Evolutionary conservation across 2,329 filamentous ascomycete genomes (phyloP).

Genomic region (Aureobasidium leucospermi): DNA sequence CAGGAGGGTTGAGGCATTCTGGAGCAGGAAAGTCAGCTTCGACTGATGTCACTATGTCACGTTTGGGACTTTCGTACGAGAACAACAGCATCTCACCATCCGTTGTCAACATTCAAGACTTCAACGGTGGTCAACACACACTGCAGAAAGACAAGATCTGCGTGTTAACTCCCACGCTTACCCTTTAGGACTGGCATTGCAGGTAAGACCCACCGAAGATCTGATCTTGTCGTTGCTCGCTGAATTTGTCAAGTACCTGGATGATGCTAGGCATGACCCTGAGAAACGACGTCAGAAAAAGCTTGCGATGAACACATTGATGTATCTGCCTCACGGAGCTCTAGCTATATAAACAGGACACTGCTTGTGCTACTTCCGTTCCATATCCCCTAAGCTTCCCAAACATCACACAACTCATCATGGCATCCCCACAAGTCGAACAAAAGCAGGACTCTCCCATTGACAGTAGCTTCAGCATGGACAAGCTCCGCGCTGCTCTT

Average conservation of each 20-base stretch:
- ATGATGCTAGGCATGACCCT: neutral
- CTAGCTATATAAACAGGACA: neutral
- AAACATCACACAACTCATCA: neutral
- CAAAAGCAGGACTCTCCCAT: neutral
- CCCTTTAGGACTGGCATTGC: neutral
- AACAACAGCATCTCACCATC: neutral
- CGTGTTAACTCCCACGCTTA: neutral
- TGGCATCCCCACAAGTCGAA: neutral
- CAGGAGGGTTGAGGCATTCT: neutral
- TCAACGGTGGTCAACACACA: neutral
- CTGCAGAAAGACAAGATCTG: neutral
- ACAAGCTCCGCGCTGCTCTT: conserved; percentile 9
- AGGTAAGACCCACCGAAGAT: conserved; percentile 1
- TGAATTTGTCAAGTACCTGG: neutral
- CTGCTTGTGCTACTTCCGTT: neutral
- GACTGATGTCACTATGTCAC: conserved; percentile 1
- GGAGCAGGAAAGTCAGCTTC: neutral
- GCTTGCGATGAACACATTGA: neutral
- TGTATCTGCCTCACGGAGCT: neutral
- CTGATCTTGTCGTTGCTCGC: neutral
- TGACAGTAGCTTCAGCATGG: neutral
- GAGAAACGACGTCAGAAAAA: neutral
- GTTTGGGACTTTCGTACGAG: neutral
- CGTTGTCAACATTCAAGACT: neutral
- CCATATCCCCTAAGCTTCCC: neutral